phyloP scores from a whole-genome alignment of 192 early-diverging fungal genomes.

The Mortierella claussenii region DNA sequence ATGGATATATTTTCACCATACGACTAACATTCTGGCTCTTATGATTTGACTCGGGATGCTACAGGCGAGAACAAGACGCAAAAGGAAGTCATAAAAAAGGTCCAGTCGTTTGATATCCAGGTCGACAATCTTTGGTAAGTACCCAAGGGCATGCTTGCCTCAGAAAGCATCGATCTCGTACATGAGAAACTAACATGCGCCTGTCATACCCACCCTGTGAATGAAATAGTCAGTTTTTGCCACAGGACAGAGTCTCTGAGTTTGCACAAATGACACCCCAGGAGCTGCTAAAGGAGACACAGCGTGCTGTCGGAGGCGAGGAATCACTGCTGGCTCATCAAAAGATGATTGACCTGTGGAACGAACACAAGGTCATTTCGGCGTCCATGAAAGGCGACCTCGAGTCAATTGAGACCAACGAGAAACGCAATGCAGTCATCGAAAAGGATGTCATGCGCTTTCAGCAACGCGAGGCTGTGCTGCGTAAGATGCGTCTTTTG shows the following conservation, averaged over 20 bases:
- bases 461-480: constrained; percentile 74
- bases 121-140: constrained; percentile 94
- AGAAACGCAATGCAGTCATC: constrained; percentile 74
- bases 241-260: constrained; percentile 93
- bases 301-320: constrained; percentile 80
- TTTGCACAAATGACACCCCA: constrained; percentile 90
- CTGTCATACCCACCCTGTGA: no score
- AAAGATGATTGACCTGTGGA: constrained; percentile 67
- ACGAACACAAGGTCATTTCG: constrained; percentile 61
- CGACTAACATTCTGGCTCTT: background rate
- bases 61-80: constrained; percentile 68
- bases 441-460: constrained; percentile 82
- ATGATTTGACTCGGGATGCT: background rate
- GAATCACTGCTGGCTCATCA: constrained; percentile 75
- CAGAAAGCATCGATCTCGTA: no score
- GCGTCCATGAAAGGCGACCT: constrained; percentile 59
- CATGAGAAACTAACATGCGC: no score
- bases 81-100: constrained; percentile 71
- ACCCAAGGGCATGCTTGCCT: background rate
- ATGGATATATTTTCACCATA: background rate
- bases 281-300: constrained; percentile 84
- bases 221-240: constrained; percentile 85
- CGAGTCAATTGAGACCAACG: constrained; percentile 68
- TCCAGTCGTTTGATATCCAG: constrained; percentile 81
- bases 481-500: constrained; percentile 65